Conservation (phyloP, 1,139 yeast genomes). For the Taiozyma sp. region DNA sequence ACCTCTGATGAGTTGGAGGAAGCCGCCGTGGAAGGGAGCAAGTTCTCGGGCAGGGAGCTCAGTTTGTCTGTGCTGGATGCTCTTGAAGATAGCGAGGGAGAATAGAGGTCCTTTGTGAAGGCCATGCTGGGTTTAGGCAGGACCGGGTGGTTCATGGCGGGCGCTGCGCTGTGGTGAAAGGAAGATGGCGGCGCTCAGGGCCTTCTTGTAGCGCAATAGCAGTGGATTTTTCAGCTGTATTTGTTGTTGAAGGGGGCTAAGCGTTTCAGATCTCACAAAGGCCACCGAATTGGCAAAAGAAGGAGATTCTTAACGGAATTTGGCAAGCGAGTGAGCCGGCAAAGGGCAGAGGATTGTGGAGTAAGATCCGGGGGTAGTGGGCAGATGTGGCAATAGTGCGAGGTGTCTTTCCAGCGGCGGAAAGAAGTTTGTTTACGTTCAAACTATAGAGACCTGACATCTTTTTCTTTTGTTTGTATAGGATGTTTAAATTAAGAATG, state of each 20-base stretch:
- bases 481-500: not conserved
- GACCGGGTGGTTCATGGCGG: constrained; percentile 1
- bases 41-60: constrained; percentile 1
- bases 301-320: not conserved
- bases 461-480: not conserved
- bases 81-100: constrained; percentile 3
- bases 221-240: not conserved
- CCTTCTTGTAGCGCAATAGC: not conserved
- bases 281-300: not conserved
- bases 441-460: not conserved
- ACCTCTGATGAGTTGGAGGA: not conserved
- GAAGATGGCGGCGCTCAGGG: not conserved
- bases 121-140: constrained; percentile 3
- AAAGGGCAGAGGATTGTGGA: not conserved
- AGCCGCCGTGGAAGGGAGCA: not conserved
- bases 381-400: not conserved
- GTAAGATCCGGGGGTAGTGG: not conserved
- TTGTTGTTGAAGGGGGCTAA: not conserved
- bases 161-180: not conserved
- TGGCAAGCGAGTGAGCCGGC: not conserved
- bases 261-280: not conserved
- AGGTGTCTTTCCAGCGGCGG: not conserved
- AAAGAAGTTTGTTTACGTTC: not conserved
- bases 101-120: constrained; percentile 1
- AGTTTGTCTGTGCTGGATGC: constrained; percentile 4